Percentiles rank a stretch among this genome's conserved stretches.
phyloP scores from a whole-genome alignment of 2,329 filamentous ascomycete species.

The Penicillium oxalicum region DNA sequence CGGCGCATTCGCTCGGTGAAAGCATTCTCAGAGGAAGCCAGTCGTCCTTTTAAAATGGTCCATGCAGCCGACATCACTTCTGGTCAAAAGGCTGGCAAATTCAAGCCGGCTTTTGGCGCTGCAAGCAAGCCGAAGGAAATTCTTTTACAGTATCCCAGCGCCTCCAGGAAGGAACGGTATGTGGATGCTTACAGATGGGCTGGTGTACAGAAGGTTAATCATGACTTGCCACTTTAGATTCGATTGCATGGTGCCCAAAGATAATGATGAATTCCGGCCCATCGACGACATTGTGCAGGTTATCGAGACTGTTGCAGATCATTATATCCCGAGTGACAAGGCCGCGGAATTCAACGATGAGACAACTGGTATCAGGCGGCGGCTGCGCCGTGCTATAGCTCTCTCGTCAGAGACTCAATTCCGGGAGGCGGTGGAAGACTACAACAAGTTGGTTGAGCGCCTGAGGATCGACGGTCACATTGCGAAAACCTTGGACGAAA shows the following conservation, averaged over 20 bases:
- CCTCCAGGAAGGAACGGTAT: constrained; percentile 61
- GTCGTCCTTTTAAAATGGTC: constrained; percentile 38
- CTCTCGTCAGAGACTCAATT: constrained; percentile 66
- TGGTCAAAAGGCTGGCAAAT: constrained; percentile 42
- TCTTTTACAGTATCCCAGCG: constrained; percentile 78
- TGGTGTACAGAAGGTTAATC: background rate
- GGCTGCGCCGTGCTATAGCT: constrained; percentile 67
- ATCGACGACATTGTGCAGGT: constrained; percentile 66
- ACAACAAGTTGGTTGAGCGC: constrained; percentile 64
- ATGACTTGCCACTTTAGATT: constrained; percentile 43
- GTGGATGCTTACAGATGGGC: background rate
- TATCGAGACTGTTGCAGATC: constrained; percentile 62
- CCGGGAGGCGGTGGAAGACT: constrained; percentile 64
- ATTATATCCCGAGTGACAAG: constrained; percentile 70
- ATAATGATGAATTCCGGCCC: constrained; percentile 65
- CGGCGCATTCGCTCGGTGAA: constrained; percentile 41
- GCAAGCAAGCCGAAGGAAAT: constrained; percentile 46
- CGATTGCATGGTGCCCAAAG: constrained; percentile 69
- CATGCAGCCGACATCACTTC: constrained; percentile 47
- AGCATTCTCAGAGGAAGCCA: constrained; percentile 40
- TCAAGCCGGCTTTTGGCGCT: constrained; percentile 47
- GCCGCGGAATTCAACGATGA: constrained; percentile 64
- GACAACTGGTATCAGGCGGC: constrained; percentile 66
- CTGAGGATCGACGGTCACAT: constrained; percentile 67
- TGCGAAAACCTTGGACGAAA: constrained; percentile 62